Evolutionary conservation across 352 stramenopile species (phyloP), one percentile per base, ranked within the genome.

Genomic region (Phytophthora sansomeana): DNA sequence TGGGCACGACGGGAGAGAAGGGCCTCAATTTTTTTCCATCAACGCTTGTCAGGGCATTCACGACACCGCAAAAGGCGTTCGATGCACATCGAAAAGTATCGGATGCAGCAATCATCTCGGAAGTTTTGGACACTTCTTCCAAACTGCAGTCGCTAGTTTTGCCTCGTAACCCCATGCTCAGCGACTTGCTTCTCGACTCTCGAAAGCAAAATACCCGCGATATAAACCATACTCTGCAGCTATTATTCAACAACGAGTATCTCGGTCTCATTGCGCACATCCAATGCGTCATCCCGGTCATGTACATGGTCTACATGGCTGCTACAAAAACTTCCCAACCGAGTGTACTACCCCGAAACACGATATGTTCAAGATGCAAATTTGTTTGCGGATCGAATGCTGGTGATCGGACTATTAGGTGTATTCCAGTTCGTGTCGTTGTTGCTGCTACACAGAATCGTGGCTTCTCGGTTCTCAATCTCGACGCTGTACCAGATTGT

Each of bases 201-300:
- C 44, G 30, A n/a, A 58, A 54, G 43, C 49, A 66, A 13, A 70
- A 70, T 38, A 62, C 50, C 9, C 21, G 16, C 3, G 29, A 51
- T 13, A 41, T 75, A 21, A 58, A 72, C 17, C 44, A 75, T 24
- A 64, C 58, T 10, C 62, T 69, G 38, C 63, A 64, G 29, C 33
- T 73, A 36, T 54, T 77, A 21, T 77, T 77, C 48, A 49, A 64
- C 5, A 69, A 56, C 69, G 69, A 77, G 17, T 67, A 77, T 30
- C 42, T 77, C 29, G 53, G 39, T 8, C 44, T 73, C 11, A 50
- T 58, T 8, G 47, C 48, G 43, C 72, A 74, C 49, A 65, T 68
- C 14, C 52, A 72, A 32, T 66, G 58, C 32, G 43, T 74, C 16
- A 51, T 69, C 7, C 69, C 69, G 6, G 11, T 72, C 6, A 55